A percentile compares a stretch with the other conserved stretches of the same genome.
Evolutionary conservation across 768 basidiomycete species (phyloP).

Genomic region (Termitomyces sp.): DNA sequence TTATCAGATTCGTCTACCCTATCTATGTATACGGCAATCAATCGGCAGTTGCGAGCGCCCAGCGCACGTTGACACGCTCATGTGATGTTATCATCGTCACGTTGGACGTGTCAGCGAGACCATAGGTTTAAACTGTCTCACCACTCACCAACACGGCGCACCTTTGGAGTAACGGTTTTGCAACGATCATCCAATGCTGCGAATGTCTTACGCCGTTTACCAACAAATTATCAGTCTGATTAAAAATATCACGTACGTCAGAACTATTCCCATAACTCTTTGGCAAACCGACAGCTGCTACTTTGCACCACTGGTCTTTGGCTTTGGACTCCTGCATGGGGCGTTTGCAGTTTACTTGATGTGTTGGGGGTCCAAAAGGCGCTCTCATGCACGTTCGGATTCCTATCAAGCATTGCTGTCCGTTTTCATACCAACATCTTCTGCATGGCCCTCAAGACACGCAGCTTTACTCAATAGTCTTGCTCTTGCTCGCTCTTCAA

Average conservation of each 20-base stretch:
- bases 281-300: background rate
- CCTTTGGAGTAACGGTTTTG: background rate
- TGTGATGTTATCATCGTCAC: background rate
- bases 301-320: background rate
- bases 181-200: too few relatives aligned
- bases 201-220: background rate
- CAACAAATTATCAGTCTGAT: too few relatives aligned
- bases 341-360: background rate
- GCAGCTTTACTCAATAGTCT: slow-evolving; percentile 24
- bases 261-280: background rate
- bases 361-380: background rate
- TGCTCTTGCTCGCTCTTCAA: slow-evolving; percentile 11
- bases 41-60: too few relatives aligned
- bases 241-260: background rate
- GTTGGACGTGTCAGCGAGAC: too few relatives aligned
- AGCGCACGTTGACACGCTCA: background rate
- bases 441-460: slow-evolving; percentile 42
- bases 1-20: slow-evolving; percentile 2
- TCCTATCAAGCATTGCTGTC: slow-evolving; percentile 35
- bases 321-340: background rate
- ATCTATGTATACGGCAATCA: too few relatives aligned
- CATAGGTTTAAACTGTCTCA: too few relatives aligned
- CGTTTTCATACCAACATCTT: slow-evolving; percentile 40
- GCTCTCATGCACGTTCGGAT: background rate
- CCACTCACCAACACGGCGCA: background rate